Evolutionary conservation across 495 filamentous ascomycete species (phyloP), one percentile per base, ranked within the genome.

Genomic region (Acidomyces sp.): DNA sequence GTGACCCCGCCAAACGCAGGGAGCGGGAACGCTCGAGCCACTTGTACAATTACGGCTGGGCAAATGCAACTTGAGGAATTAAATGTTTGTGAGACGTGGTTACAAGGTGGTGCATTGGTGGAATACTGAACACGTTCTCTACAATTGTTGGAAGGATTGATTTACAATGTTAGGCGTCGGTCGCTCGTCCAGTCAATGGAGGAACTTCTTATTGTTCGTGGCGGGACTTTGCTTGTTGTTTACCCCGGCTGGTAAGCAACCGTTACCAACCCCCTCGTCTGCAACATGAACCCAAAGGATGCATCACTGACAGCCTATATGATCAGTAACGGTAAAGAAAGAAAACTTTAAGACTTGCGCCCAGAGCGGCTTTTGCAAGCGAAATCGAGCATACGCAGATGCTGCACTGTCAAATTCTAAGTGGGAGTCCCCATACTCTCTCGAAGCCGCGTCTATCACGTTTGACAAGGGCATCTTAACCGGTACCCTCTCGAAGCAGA

Each of bases 321-420:
- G 27, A 49, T 18, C 56, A 90, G 86, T 74, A 39, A 62, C 71
- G 52, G 92, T 97, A 15, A 96, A 97, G 62, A 80, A 93, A 51
- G 80, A 92, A 51, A 84, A 87, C 52, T 96, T 95, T 70, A 97
- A 96, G 55, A 93, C 77, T 45, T 97, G 90, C 64, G 63, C 73
- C 26, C 90, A 97, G 59, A 86, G 87, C 0, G 90, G 90, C 41
- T 97, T 96, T 68, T 96, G 92, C 62, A 84, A 82, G 55, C 85
- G 90, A 41, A 95, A 94, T 60, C 77, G 88, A 56, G 81, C 75
- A 20, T 83, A 78, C 55, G 92, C 92, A 45, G 86, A 96, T 57
- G 67, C 73, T 38, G 85, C 72, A 39, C 61, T 71, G 27, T 63
- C 72, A 22, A 75, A 73, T 35, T 67, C 73, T 28, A 66, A 70